Evolutionary conservation across 2,329 filamentous ascomycete genomes (phyloP), one percentile per base, ranked within the genome.

Genomic region (Ascochyta rabiei): DNA sequence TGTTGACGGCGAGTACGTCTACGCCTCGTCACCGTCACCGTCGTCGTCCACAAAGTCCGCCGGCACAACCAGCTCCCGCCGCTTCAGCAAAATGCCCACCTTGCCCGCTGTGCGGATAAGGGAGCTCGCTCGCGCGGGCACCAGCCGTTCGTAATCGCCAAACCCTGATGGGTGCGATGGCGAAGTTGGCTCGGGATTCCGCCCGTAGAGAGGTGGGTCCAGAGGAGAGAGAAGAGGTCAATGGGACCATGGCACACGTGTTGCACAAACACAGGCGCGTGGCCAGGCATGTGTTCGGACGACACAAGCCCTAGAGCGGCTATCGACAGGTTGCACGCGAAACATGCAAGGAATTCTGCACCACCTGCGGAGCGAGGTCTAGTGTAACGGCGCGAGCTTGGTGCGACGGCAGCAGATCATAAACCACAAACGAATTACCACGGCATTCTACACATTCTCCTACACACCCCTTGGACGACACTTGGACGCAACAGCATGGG

Each of bases 1-100:
- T 77, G 89, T 97, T 62, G 91, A 98, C 74, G 95, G 93, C 77
- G 93, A 97, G 80, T 97, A 97, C 80, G 82, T 96, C 75, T 96
- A 92, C 82, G 75, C 74, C 45, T 70, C 71, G 16, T 71, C 21
- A 23, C 21, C 21, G 21, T 23, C 70, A 19, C 73, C 73, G 18
- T 68, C 69, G 13, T 69, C 69, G 10, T 65, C 70, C 37, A 71
- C 66, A 7, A 69, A 66, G 16, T 68, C 23, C 61, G 60, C 31
- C 37, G 41, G 19, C 4, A 65, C 64, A 43, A 64, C 56, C 47
- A 67, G 46, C 60, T 68, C 60, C 53, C 62, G 68, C 28, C 71
- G 72, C 30, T 66, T 73, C 57, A 74, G 71, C 65, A 74, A 73
- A 55, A 68, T 68, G 54, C 72, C 72, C 16, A 60, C 62, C 6